Evolutionary conservation across 192 early-diverging fungal species (phyloP).

Genomic region (Coemansia sp.): DNA sequence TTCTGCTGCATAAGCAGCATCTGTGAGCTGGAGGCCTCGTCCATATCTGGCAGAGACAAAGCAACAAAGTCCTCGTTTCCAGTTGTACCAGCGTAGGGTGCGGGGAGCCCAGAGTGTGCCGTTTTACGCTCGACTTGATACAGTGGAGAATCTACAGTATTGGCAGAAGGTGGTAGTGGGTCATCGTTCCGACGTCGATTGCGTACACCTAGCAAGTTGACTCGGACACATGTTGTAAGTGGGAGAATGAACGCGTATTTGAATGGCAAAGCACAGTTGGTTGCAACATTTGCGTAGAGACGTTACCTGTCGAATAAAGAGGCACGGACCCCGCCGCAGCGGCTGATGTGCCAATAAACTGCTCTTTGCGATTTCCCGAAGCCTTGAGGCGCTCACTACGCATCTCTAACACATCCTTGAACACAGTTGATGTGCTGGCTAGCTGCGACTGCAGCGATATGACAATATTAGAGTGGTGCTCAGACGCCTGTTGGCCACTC

Average conservation of each 20-base stretch:
- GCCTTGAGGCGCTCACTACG: constrained; percentile 95
- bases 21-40: constrained; percentile 67
- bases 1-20: constrained; percentile 64
- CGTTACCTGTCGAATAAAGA: constrained; percentile 43
- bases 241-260: background rate
- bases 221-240: constrained; percentile 1
- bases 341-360: constrained; percentile 69
- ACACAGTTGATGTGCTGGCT: constrained; percentile 84
- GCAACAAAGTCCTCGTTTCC: constrained; percentile 55
- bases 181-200: constrained; percentile 40
- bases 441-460: constrained; percentile 88
- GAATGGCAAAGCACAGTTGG: background rate
- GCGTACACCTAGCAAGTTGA: constrained; percentile 43
- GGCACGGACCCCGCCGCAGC: constrained; percentile 17
- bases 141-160: constrained; percentile 59
- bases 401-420: constrained; percentile 96
- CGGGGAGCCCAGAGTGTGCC: background rate
- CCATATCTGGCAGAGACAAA: constrained; percentile 56
- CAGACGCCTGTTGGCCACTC: constrained; percentile 69
- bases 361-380: constrained; percentile 83
- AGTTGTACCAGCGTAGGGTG: constrained; percentile 16
- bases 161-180: background rate
- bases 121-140: constrained; percentile 58
- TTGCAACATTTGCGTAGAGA: background rate
- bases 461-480: constrained; percentile 93